Base-by-base conservation (phyloP, 176 grass and related monocot genomes). In the Areca catechu region DNA sequence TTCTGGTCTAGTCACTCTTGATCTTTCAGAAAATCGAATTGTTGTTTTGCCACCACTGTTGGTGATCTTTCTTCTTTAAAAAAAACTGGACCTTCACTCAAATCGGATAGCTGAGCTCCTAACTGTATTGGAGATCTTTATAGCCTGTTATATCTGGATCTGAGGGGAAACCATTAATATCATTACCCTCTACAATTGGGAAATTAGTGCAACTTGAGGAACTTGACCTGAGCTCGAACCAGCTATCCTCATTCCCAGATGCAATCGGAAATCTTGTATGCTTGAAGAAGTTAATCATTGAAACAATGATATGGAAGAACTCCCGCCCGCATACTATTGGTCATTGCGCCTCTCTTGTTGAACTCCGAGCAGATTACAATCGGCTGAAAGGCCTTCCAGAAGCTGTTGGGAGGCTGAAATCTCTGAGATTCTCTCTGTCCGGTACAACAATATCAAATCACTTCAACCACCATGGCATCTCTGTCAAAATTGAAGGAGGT, bases 401-500 rank as follows among this genome's bases (percentile, higher is more conserved):
- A 77, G 94, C 94, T 49, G 73, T 93, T 16, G 94, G 94, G 54
- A 98, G 91, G 76, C 74, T 98, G 59, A 84, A 76, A 59, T 83
- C 76, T 75, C 67, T 98, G 56, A 93, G 84, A 71, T 92, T 27
- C 88, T 93, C 50, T 85, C 70, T 54, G 84, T 89, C 67, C 83
- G 94, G 68, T 98, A 98, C 82, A 98, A 98, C 66, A 98, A 48
- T 53, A 70, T 98, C 60, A 98, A 76, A 71, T 76, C 81, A 4
- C 88, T 98, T 72, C 94, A 60, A 93, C 94, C 57, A 98, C 94
- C 63, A 98, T 98, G 94, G 80, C 88, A 56, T 89, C 87, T 78
- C 74, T 98, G 29, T 64, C 70, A 62, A 98, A 93, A 54, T 73
- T 98, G 30, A 98, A 98, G 72, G 88, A 98, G 73, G 58, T 98